Percentiles rank a stretch among this genome's conserved stretches.
Evolutionary conservation across 78 protist species (phyloP).

Genomic region (Cavenderia fasciculata): DNA sequence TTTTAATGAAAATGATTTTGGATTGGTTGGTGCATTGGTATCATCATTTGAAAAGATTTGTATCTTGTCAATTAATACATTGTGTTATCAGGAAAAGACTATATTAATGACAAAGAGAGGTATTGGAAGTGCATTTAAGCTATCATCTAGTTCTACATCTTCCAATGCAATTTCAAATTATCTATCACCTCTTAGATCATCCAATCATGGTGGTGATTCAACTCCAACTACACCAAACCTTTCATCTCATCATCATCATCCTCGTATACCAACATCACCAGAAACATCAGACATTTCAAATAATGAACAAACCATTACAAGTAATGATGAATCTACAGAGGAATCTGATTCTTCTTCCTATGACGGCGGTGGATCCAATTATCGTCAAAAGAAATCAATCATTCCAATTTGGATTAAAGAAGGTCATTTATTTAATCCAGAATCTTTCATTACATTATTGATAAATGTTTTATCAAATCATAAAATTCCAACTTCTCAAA

Average conservation of each 20-base stretch:
- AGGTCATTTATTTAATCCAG: constrained; percentile 36
- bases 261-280: not conserved
- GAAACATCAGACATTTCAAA: not conserved
- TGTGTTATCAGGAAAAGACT: constrained; percentile 57
- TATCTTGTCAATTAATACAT: constrained; percentile 39
- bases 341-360: constrained; percentile 23
- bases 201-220: not conserved
- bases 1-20: constrained; percentile 61
- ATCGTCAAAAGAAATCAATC: not conserved
- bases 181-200: not conserved
- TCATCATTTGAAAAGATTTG: constrained; percentile 60
- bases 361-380: not conserved
- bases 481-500: constrained; percentile 44
- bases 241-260: no score
- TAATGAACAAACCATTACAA: not conserved
- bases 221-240: not conserved
- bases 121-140: not conserved
- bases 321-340: constrained; percentile 45
- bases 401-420: constrained; percentile 68
- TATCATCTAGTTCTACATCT: not conserved
- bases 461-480: constrained; percentile 11
- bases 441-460: not conserved
- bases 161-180: not conserved
- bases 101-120: not conserved
- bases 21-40: constrained; percentile 15